A percentile compares a stretch with the other conserved stretches of the same genome.
Evolutionary conservation across 1,284 basidiomycete species (phyloP).

Genomic region (Ganoderma multipileum): DNA sequence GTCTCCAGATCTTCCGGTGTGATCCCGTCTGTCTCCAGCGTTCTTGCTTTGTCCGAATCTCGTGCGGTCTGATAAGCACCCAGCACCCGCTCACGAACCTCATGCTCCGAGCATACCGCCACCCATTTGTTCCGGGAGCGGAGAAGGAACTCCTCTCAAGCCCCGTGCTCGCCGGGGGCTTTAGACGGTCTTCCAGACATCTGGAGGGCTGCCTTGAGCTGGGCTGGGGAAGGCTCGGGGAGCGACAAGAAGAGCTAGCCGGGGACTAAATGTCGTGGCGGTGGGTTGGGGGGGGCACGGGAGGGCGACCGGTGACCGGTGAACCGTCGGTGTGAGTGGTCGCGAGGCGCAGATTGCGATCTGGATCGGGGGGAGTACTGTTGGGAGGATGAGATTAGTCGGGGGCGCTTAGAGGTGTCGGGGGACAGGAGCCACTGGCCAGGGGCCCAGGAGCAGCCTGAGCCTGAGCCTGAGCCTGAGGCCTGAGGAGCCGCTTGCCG

Average conservation of each 20-base stretch:
- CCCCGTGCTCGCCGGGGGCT: background rate
- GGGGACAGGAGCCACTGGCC: background rate
- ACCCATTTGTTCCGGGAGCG: constrained; percentile 2
- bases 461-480: background rate
- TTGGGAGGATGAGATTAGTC: background rate
- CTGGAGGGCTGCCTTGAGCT: background rate
- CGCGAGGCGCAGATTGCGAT: background rate
- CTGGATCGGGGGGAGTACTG: constrained; percentile 9
- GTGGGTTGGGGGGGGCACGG: background rate
- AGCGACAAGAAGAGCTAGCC: background rate
- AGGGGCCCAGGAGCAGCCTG: background rate
- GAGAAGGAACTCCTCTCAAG: background rate
- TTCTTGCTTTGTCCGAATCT: constrained; percentile 5
- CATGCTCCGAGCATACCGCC: background rate
- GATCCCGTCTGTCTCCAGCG: constrained; percentile 1
- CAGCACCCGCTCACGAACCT: background rate
- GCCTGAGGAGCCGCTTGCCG: background rate
- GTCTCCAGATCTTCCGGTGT: background rate
- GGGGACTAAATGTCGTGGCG: constrained; percentile 1
- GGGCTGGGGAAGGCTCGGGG: background rate
- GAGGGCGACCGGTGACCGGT: background rate
- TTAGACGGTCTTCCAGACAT: background rate
- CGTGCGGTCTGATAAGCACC: constrained; percentile 2
- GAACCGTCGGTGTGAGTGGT: background rate
- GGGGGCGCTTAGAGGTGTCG: constrained; percentile 1